A percentile compares a stretch with the other conserved stretches of the same genome.
These are phyloP conservation scores for Alternaria viburni DNA, from an alignment of 2,329 filamentous ascomycete species.

Conservation along the genomic window DNA sequence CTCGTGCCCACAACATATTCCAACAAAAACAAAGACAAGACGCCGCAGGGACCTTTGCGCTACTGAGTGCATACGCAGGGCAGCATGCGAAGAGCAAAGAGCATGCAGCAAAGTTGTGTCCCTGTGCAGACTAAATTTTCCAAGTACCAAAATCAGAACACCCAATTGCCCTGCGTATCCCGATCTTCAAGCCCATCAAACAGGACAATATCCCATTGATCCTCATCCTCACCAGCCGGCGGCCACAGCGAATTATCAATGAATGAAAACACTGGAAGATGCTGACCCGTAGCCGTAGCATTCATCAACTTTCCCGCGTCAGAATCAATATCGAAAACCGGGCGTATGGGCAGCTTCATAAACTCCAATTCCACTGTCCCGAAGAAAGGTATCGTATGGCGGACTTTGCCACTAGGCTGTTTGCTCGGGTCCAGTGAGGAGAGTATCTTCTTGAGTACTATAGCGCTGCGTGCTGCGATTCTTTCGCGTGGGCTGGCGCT, in stretches of 20 bases:
- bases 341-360: slow-evolving; percentile 34
- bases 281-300: slow-evolving; percentile 26
- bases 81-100: not conserved
- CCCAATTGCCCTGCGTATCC: slow-evolving; percentile 45
- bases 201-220: slow-evolving; percentile 45
- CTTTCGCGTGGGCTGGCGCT: slow-evolving; percentile 40
- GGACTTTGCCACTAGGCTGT: slow-evolving; percentile 24
- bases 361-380: slow-evolving; percentile 41
- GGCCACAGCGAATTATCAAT: slow-evolving; percentile 44
- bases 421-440: slow-evolving; percentile 39
- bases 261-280: slow-evolving; percentile 44
- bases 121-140: not conserved
- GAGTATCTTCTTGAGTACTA: slow-evolving; percentile 44
- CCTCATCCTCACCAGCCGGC: slow-evolving; percentile 13
- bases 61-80: slow-evolving; percentile 7
- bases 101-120: too few species aligned
- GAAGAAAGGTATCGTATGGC: slow-evolving; percentile 44
- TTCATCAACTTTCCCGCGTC: slow-evolving; percentile 37
- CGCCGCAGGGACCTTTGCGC: not conserved
- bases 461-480: slow-evolving; percentile 40
- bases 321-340: slow-evolving; percentile 40
- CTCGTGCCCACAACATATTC: not conserved
- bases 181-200: slow-evolving; percentile 45
- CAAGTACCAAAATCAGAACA: slow-evolving; percentile 12
- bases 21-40: not conserved